Evolutionary conservation across 306 rosid genomes (phyloP).

Genomic region (Trichosanthes cucumerina): DNA sequence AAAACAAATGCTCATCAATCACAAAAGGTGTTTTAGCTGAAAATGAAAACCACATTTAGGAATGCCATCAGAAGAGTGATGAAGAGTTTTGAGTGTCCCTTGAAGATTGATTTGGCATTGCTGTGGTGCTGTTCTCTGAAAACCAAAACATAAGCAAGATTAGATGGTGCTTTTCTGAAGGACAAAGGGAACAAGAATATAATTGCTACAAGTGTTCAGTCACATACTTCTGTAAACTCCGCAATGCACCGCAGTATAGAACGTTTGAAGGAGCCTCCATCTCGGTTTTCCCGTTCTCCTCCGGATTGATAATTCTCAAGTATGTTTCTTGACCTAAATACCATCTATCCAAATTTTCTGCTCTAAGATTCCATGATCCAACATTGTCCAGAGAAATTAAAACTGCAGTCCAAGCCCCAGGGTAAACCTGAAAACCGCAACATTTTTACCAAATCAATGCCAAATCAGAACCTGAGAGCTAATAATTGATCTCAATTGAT

Average conservation of each 20-base stretch:
- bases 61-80: slow-evolving; percentile 38
- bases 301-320: slow-evolving; percentile 61
- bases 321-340: slow-evolving; percentile 91
- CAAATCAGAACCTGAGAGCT: background rate
- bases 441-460: background rate
- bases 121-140: slow-evolving; percentile 31
- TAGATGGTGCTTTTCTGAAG: background rate
- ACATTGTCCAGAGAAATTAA: slow-evolving; percentile 65
- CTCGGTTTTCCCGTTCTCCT: slow-evolving; percentile 62
- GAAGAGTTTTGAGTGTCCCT: slow-evolving; percentile 17
- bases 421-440: slow-evolving; percentile 42
- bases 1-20: background rate
- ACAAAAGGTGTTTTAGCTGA: slow-evolving; percentile 8
- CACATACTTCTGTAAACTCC: slow-evolving; percentile 38
- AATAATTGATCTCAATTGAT: background rate
- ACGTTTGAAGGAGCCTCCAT: slow-evolving; percentile 45
- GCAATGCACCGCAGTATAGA: slow-evolving; percentile 66
- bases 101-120: slow-evolving; percentile 25
- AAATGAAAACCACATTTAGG: slow-evolving; percentile 20
- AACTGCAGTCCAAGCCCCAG: slow-evolving; percentile 85
- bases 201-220: background rate
- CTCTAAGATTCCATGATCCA: slow-evolving; percentile 71
- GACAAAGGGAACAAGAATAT: background rate
- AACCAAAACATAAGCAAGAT: slow-evolving; percentile 9
- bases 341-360: slow-evolving; percentile 88